Base-by-base conservation (phyloP, 2,329 filamentous ascomycete species). In the Corinectria fuckeliana region DNA sequence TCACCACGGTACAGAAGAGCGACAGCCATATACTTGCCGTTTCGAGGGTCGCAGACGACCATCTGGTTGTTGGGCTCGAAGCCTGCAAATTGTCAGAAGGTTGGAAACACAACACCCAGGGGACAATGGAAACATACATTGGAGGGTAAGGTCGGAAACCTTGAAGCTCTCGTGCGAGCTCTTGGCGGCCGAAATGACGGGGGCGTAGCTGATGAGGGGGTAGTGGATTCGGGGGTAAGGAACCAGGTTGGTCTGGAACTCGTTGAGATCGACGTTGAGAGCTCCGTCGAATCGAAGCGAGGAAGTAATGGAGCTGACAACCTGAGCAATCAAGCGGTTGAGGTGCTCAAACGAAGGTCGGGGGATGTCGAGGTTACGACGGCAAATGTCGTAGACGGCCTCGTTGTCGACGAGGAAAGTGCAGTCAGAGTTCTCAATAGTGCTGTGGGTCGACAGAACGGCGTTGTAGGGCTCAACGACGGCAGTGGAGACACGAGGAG, bases 101-200 rank as follows among this genome's bases (percentile, higher is more conserved):
- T 21, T 52, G 14, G 3, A 7, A 30, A 10, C 28, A 3, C 1
- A 10, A 9, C 6, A 7, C n/a, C n/a, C n/a, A 4, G 41, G 26
- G 8, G 18, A 39, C 11, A 18, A 5, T 18, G 1, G 4, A 14
- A 4, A 80, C 85, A 73, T 81, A 90, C 88, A 90, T 76, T 90
- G 88, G 80, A 90, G 87, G 73, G 88, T 91, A 64, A 91, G 79
- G 67, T 95, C 92, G 63, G 87, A 85, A 55, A 93, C 89, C 83
- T 92, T 92, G 87, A 93, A 93, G 82, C 90, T 92, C 82, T 95
- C 91, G 74, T 95, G 91, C 47, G 88, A 86, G 77, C 90, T 92
- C 85, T 91, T 91, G 81, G 85, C 82, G 59, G 87, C 86, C 20
- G 88, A 90, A 65, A 91, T 82, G 68, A 91, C 88, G 28, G 88